Conservation (phyloP, 2,329 filamentous ascomycete genomes). For the Phaeosphaeriaceae sp. region DNA sequence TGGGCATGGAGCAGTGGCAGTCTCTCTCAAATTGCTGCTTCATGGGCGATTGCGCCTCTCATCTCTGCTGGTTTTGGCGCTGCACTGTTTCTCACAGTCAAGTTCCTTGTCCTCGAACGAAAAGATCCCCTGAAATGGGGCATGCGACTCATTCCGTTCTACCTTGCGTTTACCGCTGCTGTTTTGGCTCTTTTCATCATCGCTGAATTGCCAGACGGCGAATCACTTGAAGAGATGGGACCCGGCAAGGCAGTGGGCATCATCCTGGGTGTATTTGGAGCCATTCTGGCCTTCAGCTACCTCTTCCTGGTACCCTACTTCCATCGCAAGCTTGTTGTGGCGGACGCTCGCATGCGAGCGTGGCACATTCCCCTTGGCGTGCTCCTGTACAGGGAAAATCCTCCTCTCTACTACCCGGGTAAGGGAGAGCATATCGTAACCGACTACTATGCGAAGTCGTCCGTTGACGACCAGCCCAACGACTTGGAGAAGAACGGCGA, state of each 20-base stretch:
- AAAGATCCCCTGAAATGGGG: conserved; percentile 56
- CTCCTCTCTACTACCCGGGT: conserved; percentile 43
- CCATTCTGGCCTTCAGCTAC: conserved; percentile 12
- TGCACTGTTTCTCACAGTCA: conserved; percentile 56
- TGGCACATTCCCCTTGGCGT: conserved; percentile 41
- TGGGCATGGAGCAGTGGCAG: conserved; percentile 19
- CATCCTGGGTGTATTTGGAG: conserved; percentile 12
- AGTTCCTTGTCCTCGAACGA: conserved; percentile 56
- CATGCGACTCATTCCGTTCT: conserved; percentile 55
- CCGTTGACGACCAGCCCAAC: background rate
- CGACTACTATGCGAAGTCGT: conserved; percentile 40
- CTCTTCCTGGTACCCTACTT: conserved; percentile 21
- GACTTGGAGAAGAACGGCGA: conserved; percentile 8
- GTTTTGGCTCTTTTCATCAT: conserved; percentile 65
- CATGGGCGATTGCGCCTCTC: conserved; percentile 51
- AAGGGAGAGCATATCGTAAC: conserved; percentile 38
- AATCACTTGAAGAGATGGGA: conserved; percentile 17
- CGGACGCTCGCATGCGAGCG: conserved; percentile 18
- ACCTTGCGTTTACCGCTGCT: conserved; percentile 55
- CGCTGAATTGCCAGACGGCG: conserved; percentile 46
- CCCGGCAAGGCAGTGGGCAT: conserved; percentile 13
- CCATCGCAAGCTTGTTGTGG: conserved; percentile 14
- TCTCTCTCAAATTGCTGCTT: conserved; percentile 15
- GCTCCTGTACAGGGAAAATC: conserved; percentile 45
- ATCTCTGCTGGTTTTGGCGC: conserved; percentile 56